Evolutionary conservation across 768 basidiomycete genomes (phyloP).

Genomic region (Gloeophyllum trabeum): DNA sequence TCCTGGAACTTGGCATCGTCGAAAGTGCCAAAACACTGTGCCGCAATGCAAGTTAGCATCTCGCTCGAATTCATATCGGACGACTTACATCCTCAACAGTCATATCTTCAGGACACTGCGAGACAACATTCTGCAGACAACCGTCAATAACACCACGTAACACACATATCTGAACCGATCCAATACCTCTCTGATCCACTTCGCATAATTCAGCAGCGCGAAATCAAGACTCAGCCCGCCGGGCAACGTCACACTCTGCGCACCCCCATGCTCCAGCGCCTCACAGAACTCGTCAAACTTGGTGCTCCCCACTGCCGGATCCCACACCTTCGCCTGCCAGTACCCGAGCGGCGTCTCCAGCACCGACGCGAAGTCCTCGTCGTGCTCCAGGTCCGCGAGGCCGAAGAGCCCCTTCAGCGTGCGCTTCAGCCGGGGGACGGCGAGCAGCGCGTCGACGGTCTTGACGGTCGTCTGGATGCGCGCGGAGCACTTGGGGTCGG

Average conservation of each 20-base stretch:
- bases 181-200: conserved; percentile 61
- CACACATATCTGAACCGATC: not conserved
- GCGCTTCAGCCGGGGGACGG: conserved; percentile 29
- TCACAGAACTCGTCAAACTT: conserved; percentile 62
- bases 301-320: conserved; percentile 53
- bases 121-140: conserved; percentile 37
- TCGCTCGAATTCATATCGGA: no score
- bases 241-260: conserved; percentile 34
- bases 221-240: conserved; percentile 42
- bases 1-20: conserved; percentile 55
- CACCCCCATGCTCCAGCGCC: conserved; percentile 37
- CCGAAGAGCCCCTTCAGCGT: conserved; percentile 72
- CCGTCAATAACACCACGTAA: conserved; percentile 1
- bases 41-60: not conserved
- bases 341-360: conserved; percentile 44
- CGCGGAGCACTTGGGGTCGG: conserved; percentile 48
- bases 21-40: conserved; percentile 79
- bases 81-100: conserved; percentile 40
- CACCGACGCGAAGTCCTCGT: conserved; percentile 55
- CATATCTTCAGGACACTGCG: conserved; percentile 38
- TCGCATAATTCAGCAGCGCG: conserved; percentile 60
- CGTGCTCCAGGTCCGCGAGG: conserved; percentile 49
- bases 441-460: conserved; percentile 53
- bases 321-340: conserved; percentile 89
- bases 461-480: conserved; percentile 46